Base-by-base conservation (phyloP, 805 yeast species). In the Pichia sporocuriosa region DNA sequence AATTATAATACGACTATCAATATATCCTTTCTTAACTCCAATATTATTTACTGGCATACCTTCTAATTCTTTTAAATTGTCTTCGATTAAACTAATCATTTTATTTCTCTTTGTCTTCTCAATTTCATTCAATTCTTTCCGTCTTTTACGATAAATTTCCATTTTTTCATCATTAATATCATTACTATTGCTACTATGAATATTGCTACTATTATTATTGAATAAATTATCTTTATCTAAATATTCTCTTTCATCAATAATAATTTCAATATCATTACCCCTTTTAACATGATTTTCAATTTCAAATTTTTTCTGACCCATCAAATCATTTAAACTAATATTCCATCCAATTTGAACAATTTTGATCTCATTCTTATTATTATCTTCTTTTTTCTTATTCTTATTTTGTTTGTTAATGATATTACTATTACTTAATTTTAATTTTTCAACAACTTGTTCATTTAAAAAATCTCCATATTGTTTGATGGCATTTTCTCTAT, bases 271-370 rank as follows among this genome's bases (percentile, higher is more conserved):
- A 30, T 61, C 65, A 36, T 55, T 54, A 5, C 74, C 77, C 43
- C 68, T 73, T 28, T 62, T 59, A 44, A 75, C 48, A 16, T 73
- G 68, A 3, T 59, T 54, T 30, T 59, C 52, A 15, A 78, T 70
- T 50, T 78, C 84, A 40, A 66, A 65, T 12, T 62, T 60, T 52
- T 78, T 78, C 45, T 78, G 84, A 29, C 70, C 68, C 22, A 53
- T 55, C 43, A 78, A 59, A 56, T 78, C 84, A 32, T 70, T 68
- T 26, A 61, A 56, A n/a, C 71, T 69, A 17, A 77, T 77, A 35
- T 71, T 69, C 83, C 83, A 78, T 10, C 77, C 68, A 4, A 78
- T 55, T 32, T 69, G 69, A 26, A 78, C 58, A 25, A 68, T 59
- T 48, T 77, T 77, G 4, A 42, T 33, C 11, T 39, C 47, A 6